These are phyloP conservation scores for Apiospora kogelbergensis DNA, from an alignment of 2,329 filamentous ascomycete species.

Conservation along the genomic window DNA sequence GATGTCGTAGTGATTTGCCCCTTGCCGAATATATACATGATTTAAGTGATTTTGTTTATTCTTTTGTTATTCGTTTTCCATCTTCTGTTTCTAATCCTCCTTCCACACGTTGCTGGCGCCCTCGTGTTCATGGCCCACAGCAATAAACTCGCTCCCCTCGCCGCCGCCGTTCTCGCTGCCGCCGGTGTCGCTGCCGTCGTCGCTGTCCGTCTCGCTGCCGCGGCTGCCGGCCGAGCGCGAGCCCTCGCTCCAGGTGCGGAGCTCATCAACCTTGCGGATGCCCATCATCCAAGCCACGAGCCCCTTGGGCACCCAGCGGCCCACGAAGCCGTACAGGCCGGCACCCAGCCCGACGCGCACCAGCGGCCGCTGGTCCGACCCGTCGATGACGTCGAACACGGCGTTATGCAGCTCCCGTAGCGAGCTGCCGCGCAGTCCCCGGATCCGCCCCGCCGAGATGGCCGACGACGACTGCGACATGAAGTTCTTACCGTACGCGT, in stretches of 20 bases:
- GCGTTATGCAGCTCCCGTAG: conserved; percentile 80
- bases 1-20: conserved; percentile 9
- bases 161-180: conserved; percentile 34
- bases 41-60: background rate
- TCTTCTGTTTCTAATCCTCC: conserved; percentile 27
- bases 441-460: conserved; percentile 56
- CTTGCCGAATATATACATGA: background rate
- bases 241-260: conserved; percentile 51
- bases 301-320: conserved; percentile 72
- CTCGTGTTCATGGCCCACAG: conserved; percentile 44
- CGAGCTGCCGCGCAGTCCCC: conserved; percentile 66
- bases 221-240: conserved; percentile 30
- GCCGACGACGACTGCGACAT: conserved; percentile 54
- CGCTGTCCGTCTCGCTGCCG: conserved; percentile 36
- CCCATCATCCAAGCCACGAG: conserved; percentile 96
- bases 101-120: conserved; percentile 47
- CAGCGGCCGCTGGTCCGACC: conserved; percentile 58
- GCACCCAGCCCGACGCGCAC: conserved; percentile 84
- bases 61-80: background rate
- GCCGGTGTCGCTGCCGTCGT: conserved; percentile 24
- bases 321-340: conserved; percentile 81
- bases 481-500: conserved; percentile 64
- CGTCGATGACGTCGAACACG: conserved; percentile 85
- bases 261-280: conserved; percentile 60
- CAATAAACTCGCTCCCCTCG: conserved; percentile 48